phyloP scores from a whole-genome alignment of 2,329 filamentous ascomycete species.

The Fusarium oligoseptatum region DNA sequence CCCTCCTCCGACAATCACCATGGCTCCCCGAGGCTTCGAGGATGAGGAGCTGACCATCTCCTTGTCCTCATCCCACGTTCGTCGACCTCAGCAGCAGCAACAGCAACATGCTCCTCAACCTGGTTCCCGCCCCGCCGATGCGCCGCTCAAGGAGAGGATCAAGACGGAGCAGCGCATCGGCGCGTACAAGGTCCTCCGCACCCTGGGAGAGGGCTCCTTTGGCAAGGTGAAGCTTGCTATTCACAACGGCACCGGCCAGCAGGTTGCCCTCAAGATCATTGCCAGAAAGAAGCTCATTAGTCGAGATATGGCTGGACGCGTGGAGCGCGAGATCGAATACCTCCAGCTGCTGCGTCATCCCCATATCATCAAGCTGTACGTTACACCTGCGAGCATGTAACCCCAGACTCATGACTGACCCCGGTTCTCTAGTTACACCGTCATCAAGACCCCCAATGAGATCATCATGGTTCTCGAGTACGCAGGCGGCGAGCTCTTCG shows the following conservation, averaged over 20 bases:
- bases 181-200: slow-evolving; percentile 90
- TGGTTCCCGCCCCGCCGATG: slow-evolving; percentile 50
- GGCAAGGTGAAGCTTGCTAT: slow-evolving; percentile 98
- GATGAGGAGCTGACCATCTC: slow-evolving; percentile 88
- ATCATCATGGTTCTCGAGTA: slow-evolving; percentile 99
- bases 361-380: slow-evolving; percentile 97
- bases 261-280: slow-evolving; percentile 98
- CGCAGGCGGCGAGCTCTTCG: slow-evolving; percentile 95
- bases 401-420: slow-evolving; percentile 15
- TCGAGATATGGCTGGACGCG: slow-evolving; percentile 96
- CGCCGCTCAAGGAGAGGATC: slow-evolving; percentile 58
- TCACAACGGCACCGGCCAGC: slow-evolving; percentile 91
- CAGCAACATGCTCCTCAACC: slow-evolving; percentile 45
- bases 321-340: slow-evolving; percentile 98
- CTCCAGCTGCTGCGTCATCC: slow-evolving; percentile 94
- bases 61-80: slow-evolving; percentile 74
- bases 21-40: slow-evolving; percentile 73
- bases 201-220: slow-evolving; percentile 95
- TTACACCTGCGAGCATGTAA: slow-evolving; percentile 31
- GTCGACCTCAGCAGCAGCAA: slow-evolving; percentile 59
- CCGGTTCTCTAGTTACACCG: slow-evolving; percentile 77
- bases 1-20: slow-evolving; percentile 46
- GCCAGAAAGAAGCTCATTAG: slow-evolving; percentile 95
- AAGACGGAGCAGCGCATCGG: slow-evolving; percentile 87
- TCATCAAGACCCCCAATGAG: slow-evolving; percentile 93